Evolutionary conservation across 768 basidiomycete genomes (phyloP).

Genomic region (Russula lepida): DNA sequence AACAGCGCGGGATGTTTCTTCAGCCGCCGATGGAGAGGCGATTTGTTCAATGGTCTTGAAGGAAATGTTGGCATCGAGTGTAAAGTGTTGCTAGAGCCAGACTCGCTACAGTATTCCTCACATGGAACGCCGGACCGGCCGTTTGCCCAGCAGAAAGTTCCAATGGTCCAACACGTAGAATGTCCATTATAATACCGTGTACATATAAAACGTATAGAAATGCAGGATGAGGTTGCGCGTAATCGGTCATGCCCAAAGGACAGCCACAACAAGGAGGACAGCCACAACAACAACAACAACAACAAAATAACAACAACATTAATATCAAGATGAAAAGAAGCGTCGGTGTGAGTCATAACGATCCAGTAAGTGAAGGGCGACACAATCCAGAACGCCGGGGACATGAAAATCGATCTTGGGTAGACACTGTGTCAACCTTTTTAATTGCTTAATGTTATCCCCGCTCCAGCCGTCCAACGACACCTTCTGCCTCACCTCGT

Average conservation of each 20-base stretch:
- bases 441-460: not conserved
- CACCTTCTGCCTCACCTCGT: conserved; percentile 30
- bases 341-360: too few relatives aligned
- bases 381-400: not conserved
- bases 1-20: conserved; percentile 60
- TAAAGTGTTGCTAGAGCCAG: not conserved
- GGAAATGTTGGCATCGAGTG: conserved; percentile 16
- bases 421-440: not conserved
- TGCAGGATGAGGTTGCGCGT: not conserved
- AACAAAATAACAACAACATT: not conserved
- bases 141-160: not conserved
- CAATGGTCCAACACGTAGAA: not conserved
- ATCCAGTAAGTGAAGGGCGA: too few relatives aligned
- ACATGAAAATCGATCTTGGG: not conserved
- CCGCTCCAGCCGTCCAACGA: conserved; percentile 27
- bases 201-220: not conserved
- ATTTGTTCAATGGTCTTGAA: conserved; percentile 10
- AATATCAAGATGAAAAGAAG: not conserved
- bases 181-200: conserved; percentile 9
- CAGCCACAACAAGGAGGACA: not conserved
- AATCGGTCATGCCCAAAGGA: not conserved
- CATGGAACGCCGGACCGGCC: conserved; percentile 3
- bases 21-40: conserved; percentile 9
- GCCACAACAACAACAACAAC: not conserved
- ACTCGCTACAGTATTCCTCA: too few relatives aligned